These are phyloP conservation scores for Punica granatum DNA, from an alignment of 345 rosid species.

Conservation along the genomic window DNA sequence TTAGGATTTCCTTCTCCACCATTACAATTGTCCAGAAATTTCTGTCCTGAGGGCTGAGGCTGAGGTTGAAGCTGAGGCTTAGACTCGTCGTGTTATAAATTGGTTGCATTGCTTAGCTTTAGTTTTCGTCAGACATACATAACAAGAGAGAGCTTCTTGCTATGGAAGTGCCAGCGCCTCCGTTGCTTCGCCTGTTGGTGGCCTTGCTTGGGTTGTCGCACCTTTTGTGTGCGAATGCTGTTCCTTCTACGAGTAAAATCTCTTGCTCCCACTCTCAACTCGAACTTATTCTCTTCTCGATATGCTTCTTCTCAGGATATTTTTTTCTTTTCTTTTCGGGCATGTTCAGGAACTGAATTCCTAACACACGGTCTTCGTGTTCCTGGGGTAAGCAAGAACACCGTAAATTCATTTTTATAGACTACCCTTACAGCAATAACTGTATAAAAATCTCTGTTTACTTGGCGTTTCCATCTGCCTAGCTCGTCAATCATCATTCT, in stretches of 20 bases:
- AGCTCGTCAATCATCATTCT: neutral
- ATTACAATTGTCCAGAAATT: neutral
- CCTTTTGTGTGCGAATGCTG: constrained; percentile 23
- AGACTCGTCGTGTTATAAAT: neutral
- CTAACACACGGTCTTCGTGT: constrained; percentile 25
- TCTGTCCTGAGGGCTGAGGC: neutral
- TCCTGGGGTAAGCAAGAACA: constrained; percentile 4
- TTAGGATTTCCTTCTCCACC: neutral
- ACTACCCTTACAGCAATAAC: neutral
- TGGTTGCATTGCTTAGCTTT: neutral
- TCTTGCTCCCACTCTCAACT: neutral
- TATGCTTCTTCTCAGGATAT: neutral
- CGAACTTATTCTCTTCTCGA: neutral
- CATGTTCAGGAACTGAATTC: constrained; percentile 32
- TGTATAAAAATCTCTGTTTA: neutral
- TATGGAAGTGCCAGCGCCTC: neutral
- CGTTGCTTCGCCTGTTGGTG: constrained; percentile 16
- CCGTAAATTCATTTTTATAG: neutral
- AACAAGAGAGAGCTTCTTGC: neutral
- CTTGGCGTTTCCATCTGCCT: neutral
- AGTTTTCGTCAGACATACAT: neutral
- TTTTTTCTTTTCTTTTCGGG: neutral
- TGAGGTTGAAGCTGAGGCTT: no score
- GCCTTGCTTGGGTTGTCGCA: constrained; percentile 28
- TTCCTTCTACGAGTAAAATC: constrained; percentile 33